Evolutionary conservation across 2,329 filamentous ascomycete genomes (phyloP).

Genomic region (Fusarium sp.): DNA sequence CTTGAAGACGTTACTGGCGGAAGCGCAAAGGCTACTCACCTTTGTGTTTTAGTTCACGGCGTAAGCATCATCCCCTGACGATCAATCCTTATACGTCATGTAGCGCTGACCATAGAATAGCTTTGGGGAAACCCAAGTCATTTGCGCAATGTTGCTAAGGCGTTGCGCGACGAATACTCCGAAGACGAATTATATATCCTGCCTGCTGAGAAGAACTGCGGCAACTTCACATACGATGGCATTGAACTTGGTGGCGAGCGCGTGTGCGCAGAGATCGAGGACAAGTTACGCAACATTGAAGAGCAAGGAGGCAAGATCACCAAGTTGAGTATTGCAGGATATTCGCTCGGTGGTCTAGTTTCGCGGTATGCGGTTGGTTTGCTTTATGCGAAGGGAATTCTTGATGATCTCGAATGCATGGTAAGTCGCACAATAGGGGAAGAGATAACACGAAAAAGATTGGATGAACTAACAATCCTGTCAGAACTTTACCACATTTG

Average conservation of each 20-base stretch:
- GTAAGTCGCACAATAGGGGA: slow-evolving; percentile 50
- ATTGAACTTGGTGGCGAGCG: slow-evolving; percentile 75
- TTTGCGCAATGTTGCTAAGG: slow-evolving; percentile 73
- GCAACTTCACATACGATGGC: slow-evolving; percentile 77
- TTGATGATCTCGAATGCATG: slow-evolving; percentile 82
- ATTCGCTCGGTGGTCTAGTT: slow-evolving; percentile 88
- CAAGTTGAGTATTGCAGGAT: slow-evolving; percentile 88
- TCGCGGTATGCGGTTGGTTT: slow-evolving; percentile 88
- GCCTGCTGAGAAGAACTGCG: slow-evolving; percentile 76
- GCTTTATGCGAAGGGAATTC: slow-evolving; percentile 80
- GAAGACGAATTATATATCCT: slow-evolving; percentile 75
- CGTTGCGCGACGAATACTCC: slow-evolving; percentile 68
- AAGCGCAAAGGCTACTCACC: slow-evolving; percentile 69
- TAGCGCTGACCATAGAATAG: slow-evolving; percentile 50
- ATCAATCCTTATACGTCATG: slow-evolving; percentile 22
- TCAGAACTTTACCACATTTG: slow-evolving; percentile 93
- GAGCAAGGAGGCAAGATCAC: slow-evolving; percentile 74
- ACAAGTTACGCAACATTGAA: slow-evolving; percentile 66
- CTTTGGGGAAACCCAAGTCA: slow-evolving; percentile 85
- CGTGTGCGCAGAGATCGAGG: slow-evolving; percentile 73
- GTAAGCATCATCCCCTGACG: slow-evolving; percentile 57
- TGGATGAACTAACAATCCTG: slow-evolving; percentile 18
- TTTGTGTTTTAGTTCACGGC: slow-evolving; percentile 82
- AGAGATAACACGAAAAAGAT: background rate
- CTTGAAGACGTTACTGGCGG: slow-evolving; percentile 57